Evolutionary conservation across 2,329 filamentous ascomycete genomes (phyloP).

Genomic region (Pseudogymnoascus sp.): DNA sequence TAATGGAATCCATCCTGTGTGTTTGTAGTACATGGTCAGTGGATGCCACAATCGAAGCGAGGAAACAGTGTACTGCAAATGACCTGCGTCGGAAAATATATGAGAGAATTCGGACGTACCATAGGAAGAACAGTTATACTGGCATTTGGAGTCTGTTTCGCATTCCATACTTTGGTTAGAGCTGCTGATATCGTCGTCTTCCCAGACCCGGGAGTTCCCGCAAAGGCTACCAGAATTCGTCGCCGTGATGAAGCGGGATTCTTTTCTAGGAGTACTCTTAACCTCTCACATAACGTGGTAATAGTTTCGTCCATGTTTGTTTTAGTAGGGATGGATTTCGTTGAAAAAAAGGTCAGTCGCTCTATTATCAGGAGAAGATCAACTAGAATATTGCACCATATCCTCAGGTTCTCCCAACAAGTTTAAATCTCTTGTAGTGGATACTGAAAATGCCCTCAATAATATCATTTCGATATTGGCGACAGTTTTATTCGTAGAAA

Average conservation of each 20-base stretch:
- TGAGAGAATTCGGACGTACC: constrained; percentile 14
- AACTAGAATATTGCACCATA: not conserved
- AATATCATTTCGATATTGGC: not conserved
- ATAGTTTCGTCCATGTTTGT: constrained; percentile 8
- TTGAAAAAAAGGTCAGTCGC: not conserved
- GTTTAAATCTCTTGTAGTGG: not conserved
- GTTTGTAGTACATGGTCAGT: not conserved
- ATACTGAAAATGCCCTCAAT: not conserved
- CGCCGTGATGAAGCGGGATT: constrained; percentile 12
- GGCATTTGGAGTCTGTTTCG: constrained; percentile 10
- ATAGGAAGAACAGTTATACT: constrained; percentile 23
- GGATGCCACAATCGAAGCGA: not conserved
- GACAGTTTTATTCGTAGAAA: not conserved
- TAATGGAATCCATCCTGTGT: constrained; percentile 28
- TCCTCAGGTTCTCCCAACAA: not conserved
- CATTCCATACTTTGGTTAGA: constrained; percentile 16
- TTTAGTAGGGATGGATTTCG: not conserved
- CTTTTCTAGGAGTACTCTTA: constrained; percentile 12
- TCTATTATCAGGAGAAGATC: not conserved
- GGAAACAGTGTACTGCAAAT: not conserved
- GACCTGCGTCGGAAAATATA: not conserved
- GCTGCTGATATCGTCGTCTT: constrained; percentile 24
- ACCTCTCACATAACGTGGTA: constrained; percentile 3
- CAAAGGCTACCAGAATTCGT: constrained; percentile 25
- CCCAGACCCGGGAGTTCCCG: constrained; percentile 28